A percentile compares a stretch with the other conserved stretches of the same genome.
phyloP scores from a whole-genome alignment of 805 yeast genomes.

The Pichia gijzeniarum region DNA sequence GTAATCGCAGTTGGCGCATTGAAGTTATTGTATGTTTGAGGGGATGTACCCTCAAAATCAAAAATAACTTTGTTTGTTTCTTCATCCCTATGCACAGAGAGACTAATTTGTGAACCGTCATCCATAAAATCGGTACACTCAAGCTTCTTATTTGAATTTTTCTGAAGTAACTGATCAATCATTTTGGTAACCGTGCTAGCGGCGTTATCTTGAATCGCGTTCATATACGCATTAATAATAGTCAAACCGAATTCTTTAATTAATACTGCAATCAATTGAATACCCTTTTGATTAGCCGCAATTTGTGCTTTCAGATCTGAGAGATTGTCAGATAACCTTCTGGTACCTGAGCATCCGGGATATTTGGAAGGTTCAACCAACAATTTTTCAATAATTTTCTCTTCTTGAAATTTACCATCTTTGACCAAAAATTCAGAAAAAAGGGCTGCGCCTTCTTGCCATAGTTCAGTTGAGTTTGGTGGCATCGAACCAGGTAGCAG shows the following conservation, averaged over 20 bases:
- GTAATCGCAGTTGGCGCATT: constrained; percentile 93
- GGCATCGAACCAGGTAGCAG: constrained; percentile 93
- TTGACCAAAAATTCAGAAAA: constrained; percentile 68
- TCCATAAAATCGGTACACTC: constrained; percentile 65
- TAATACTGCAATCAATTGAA: constrained; percentile 51
- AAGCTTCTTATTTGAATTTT: constrained; percentile 35
- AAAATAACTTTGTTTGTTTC: constrained; percentile 54
- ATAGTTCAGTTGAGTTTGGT: constrained; percentile 75
- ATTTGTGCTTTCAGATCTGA: constrained; percentile 82
- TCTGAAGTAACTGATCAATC: constrained; percentile 39
- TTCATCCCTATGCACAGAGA: constrained; percentile 43
- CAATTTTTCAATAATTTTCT: constrained; percentile 49
- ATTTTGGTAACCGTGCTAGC: constrained; percentile 58
- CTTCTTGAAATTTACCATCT: constrained; percentile 71
- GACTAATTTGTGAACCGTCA: constrained; percentile 64
- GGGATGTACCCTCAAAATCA: constrained; percentile 82
- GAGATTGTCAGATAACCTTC: constrained; percentile 76
- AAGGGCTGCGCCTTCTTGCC: constrained; percentile 90
- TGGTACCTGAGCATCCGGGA: constrained; percentile 86
- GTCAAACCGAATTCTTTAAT: constrained; percentile 56
- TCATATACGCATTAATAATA: constrained; percentile 67
- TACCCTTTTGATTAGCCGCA: constrained; percentile 86
- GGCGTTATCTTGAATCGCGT: constrained; percentile 76
- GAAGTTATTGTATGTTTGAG: constrained; percentile 82
- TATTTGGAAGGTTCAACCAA: constrained; percentile 68